Evolutionary conservation across 2,329 filamentous ascomycete species (phyloP), one percentile per base, ranked within the genome.

Genomic region (Alternaria alternata): DNA sequence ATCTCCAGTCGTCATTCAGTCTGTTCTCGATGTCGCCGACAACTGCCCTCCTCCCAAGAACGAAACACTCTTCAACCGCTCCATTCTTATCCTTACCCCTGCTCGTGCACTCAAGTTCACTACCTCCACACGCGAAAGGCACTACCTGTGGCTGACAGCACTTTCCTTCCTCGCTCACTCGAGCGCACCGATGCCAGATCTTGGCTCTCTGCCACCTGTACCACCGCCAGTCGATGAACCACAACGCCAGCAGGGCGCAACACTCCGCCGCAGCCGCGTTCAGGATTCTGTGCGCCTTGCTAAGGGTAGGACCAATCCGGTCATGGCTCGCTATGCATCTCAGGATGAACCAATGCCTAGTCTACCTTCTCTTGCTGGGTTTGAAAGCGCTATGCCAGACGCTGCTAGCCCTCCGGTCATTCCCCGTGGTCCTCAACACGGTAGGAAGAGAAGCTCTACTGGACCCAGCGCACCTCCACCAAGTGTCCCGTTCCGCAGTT

Each of bases 21-120:
- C 95, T 9, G 95, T 99, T 5, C 85, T 99, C 30, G 95, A 99
- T 72, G 95, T 99, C 65, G 96, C 96, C 79, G 95, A 99, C 70
- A 93, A 95, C 73, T 96, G 95, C 63, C 88, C 92, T 7, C 78
- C 92, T 39, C 94, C 94, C 1, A 95, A 91, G 76, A 90, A 90
- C 54, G 76, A 84, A 39, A 78, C 83, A 22, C 81, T 93, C 9
- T 98, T 97, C 82, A 93, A 96, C 79, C 89, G 95, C 53, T 98
- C 95, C 0, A 98, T 99, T 69, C 81, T 99, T 48, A 97, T 99
- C 66, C 80, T 99, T 51, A 99, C 95, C 5, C 94, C 95, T 1
- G 91, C 96, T 70, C 88, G 95, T 69, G 95, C 95, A 1, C 85
- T 99, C 58, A 99, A 99, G 76, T 98, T 99, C 77, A 99, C 95